phyloP scores from a whole-genome alignment of 1,284 basidiomycete species.

The Pascua guehoae region DNA sequence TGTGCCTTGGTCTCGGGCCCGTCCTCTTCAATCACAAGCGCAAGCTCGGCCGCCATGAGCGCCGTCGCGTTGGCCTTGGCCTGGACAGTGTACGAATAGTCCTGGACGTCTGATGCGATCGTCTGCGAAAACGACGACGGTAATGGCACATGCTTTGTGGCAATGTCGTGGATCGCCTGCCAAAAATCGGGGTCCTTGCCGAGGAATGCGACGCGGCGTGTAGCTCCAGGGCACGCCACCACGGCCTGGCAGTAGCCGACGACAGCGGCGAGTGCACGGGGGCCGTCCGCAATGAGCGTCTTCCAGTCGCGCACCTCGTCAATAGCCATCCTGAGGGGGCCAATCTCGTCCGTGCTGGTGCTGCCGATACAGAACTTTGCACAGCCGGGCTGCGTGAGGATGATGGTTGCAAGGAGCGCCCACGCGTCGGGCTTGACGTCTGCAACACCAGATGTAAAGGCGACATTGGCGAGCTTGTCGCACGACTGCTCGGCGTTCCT shows the following conservation, averaged over 20 bases:
- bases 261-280: constrained; percentile 69
- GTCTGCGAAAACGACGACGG: constrained; percentile 38
- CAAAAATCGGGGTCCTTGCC: constrained; percentile 32
- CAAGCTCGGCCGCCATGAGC: constrained; percentile 34
- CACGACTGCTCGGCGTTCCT: constrained; percentile 30
- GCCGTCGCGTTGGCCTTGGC: constrained; percentile 42
- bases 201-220: constrained; percentile 21
- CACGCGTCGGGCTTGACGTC: constrained; percentile 69
- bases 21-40: constrained; percentile 25
- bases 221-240: constrained; percentile 26
- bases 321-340: constrained; percentile 53
- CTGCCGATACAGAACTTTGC: constrained; percentile 74
- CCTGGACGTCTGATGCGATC: constrained; percentile 33
- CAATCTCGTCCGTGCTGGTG: constrained; percentile 44
- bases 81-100: constrained; percentile 61
- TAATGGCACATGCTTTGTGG: constrained; percentile 31
- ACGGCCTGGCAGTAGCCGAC: constrained; percentile 74
- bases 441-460: constrained; percentile 20
- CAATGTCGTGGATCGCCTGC: constrained; percentile 35
- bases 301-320: constrained; percentile 61
- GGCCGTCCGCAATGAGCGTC: constrained; percentile 68
- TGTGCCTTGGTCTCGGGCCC: constrained; percentile 32
- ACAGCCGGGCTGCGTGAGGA: constrained; percentile 82
- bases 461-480: constrained; percentile 17
- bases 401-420: constrained; percentile 75